Percentiles rank a stretch among this genome's conserved stretches.
Evolutionary conservation across 805 yeast species (phyloP).

Genomic region (Millerozyma miso): DNA sequence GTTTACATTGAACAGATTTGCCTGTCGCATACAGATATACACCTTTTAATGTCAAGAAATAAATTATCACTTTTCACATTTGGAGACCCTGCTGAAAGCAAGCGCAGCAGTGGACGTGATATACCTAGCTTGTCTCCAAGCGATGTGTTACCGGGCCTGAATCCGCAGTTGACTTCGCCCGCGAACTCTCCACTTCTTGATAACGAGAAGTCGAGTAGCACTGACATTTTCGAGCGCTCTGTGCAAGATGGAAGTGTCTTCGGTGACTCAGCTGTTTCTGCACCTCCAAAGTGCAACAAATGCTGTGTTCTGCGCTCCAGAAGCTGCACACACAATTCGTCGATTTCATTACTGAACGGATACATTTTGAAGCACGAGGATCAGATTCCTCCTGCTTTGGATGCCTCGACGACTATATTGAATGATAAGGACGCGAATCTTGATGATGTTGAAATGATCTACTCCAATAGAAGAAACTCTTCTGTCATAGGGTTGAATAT

Average conservation of each 20-base stretch:
- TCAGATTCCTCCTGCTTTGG: constrained; percentile 76
- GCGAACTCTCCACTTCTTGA: constrained; percentile 10
- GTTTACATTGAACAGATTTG: no score
- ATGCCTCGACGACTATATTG: constrained; percentile 65
- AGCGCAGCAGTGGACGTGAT: not conserved
- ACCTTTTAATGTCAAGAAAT: not conserved
- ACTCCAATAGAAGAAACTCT: constrained; percentile 52
- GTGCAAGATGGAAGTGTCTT: constrained; percentile 27
- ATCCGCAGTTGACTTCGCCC: constrained; percentile 12
- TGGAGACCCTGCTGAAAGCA: not conserved
- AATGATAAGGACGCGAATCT: constrained; percentile 58
- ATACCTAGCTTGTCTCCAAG: not conserved
- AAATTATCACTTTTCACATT: constrained; percentile 5
- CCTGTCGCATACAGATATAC: no score
- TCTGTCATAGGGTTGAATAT: constrained; percentile 46
- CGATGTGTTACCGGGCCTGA: not conserved
- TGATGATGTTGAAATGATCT: constrained; percentile 68
- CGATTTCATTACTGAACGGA: constrained; percentile 21
- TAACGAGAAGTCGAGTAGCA: constrained; percentile 7
- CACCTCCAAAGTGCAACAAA: constrained; percentile 10
- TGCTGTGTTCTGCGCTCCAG: constrained; percentile 14
- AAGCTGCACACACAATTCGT: constrained; percentile 19
- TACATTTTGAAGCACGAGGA: constrained; percentile 48
- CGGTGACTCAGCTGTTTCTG: not conserved
- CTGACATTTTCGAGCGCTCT: constrained; percentile 38